Evolutionary conservation across 495 filamentous ascomycete genomes (phyloP), one percentile per base, ranked within the genome.

Genomic region (Xylaria acuta): DNA sequence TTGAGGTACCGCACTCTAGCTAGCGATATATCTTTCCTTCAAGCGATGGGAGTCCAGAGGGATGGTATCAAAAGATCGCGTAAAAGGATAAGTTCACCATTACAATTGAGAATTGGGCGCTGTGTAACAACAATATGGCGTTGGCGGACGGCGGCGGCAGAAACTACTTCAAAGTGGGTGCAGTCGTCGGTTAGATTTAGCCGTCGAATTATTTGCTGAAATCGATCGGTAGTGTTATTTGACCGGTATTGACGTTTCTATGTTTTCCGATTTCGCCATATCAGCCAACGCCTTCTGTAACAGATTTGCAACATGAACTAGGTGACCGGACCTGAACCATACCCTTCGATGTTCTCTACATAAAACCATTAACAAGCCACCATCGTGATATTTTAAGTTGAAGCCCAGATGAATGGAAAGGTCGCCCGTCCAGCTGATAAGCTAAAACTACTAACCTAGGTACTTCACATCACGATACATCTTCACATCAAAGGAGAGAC

Each of bases 91-190:
- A 27, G 5, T 32, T 56, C 27, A 32, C 14, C 12, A 18, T 32
- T 32, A 32, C 27, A 56, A 32, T 18, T 25, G 22, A 54, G 18
- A 56, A 18, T 56, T 4, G 22, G 5, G 20, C 38, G 60, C 36
- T 41, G 36, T 59, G 12, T 43, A 47, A 49, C 5, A 45, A 64
- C 1, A 47, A 65, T 40, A 65, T 27, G 63, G 63, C 63, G 63
- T 65, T 65, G 18, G 40, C 22, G 63, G 63, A 47, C 41, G 20
- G 27, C 41, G 25, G 22, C 2, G 62, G n/a, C 14, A 41, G 63
- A 49, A 49, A 49, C 9, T 30, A 25, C 36, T 63, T 41, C 11
- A 34, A 30, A 16, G n/a, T 20, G 2, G 2, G 36, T 6, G 60
- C 22, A 41, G 38, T 63, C 22, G 60, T 41, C 36, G 22, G 38